These are phyloP conservation scores for Durotheca rogersii DNA, from an alignment of 495 filamentous ascomycete species.

Conservation along the genomic window DNA sequence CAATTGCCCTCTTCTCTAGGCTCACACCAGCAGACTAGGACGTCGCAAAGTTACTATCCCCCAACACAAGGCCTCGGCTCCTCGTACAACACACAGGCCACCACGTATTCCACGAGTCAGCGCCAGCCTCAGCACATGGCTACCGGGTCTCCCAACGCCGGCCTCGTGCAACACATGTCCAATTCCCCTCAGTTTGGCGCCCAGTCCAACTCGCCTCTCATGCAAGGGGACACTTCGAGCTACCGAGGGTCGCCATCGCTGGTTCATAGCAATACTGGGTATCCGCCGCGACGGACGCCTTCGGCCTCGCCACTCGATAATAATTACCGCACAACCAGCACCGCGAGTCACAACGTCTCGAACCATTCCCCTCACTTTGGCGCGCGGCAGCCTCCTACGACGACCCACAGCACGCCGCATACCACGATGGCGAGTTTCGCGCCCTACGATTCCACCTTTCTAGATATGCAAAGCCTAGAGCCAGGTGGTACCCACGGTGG, in stretches of 20 bases:
- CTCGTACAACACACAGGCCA: constrained; percentile 31
- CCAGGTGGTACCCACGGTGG: constrained; percentile 33
- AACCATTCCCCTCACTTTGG: constrained; percentile 43
- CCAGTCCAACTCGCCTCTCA: constrained; percentile 40
- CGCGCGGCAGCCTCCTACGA: constrained; percentile 31
- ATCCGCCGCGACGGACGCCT: constrained; percentile 41
- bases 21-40: constrained; percentile 32
- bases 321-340: constrained; percentile 35
- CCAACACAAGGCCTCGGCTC: constrained; percentile 27
- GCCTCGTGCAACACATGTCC: constrained; percentile 40
- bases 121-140: constrained; percentile 47
- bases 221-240: constrained; percentile 34
- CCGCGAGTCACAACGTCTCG: constrained; percentile 35
- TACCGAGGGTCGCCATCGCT: constrained; percentile 43
- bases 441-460: constrained; percentile 39
- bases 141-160: constrained; percentile 36
- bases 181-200: constrained; percentile 48
- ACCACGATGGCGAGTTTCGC: constrained; percentile 27
- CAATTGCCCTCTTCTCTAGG: constrained; percentile 33
- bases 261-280: constrained; percentile 37
- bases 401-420: constrained; percentile 34
- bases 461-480: constrained; percentile 44
- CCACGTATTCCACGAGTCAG: constrained; percentile 40
- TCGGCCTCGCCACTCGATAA: constrained; percentile 40
- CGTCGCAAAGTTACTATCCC: constrained; percentile 33